A percentile compares a stretch with the other conserved stretches of the same genome.
phyloP scores from a whole-genome alignment of 2,329 filamentous ascomycete species.

The Diaporthe batatas region DNA sequence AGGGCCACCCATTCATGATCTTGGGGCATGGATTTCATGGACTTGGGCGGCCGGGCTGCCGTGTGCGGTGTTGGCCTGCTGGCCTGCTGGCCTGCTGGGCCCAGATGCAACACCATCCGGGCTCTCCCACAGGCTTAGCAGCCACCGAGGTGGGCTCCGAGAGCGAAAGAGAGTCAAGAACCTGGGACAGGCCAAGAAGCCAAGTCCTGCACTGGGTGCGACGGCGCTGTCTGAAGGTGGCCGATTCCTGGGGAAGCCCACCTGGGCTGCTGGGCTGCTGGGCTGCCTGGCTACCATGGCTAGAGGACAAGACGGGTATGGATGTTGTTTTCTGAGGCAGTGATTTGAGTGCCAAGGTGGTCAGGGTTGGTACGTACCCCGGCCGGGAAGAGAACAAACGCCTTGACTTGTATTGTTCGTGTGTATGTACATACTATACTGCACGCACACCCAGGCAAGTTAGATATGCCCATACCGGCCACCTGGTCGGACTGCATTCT shows the following conservation, averaged over 20 bases:
- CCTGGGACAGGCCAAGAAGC: conserved; percentile 38
- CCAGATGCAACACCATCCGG: conserved; percentile 29
- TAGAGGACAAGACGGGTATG: conserved; percentile 7
- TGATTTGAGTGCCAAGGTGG: not conserved
- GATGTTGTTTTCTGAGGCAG: conserved; percentile 24
- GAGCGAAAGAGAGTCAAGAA: conserved; percentile 29
- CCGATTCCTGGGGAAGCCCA: conserved; percentile 28
- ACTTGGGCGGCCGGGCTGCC: conserved; percentile 6
- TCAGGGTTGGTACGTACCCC: conserved; percentile 11
- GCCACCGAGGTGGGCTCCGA: conserved; percentile 10
- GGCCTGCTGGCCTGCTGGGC: too few species aligned
- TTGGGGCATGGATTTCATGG: conserved; percentile 2
- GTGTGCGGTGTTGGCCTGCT: conserved; percentile 28
- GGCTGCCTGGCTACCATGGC: conserved; percentile 1
- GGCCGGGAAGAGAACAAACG: not conserved
- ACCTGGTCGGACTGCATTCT: conserved; percentile 10
- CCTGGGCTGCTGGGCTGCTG: too few species aligned
- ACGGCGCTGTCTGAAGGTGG: conserved; percentile 28
- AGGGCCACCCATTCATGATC: conserved; percentile 7
- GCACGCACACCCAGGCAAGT: not conserved
- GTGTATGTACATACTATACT: too few species aligned
- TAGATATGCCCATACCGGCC: not conserved
- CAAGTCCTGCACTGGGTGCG: conserved; percentile 38
- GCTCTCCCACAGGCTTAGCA: conserved; percentile 30
- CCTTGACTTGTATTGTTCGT: too few species aligned